Base-by-base conservation (phyloP, 768 basidiomycete genomes). In the Mycena alexandri region DNA sequence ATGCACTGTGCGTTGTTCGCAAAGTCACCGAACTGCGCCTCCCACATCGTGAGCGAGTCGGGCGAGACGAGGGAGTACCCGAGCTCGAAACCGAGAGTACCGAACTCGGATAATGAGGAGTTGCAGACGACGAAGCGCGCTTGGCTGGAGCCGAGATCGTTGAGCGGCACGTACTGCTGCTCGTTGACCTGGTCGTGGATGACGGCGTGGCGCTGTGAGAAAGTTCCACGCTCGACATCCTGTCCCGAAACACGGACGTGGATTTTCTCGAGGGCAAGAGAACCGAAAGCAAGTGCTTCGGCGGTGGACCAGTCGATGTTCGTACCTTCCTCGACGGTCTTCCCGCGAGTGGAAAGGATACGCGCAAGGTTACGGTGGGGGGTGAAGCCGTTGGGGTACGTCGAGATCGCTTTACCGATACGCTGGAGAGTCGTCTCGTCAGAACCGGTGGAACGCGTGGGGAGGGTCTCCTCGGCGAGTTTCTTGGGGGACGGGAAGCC, bases 251-350 rank as follows among this genome's bases (percentile, higher is more conserved):
- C 84, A 69, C 97, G 93, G 53, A 99, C 93, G 77, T 99, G 96
- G 56, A 91, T 92, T 73, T 93, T 93, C 80, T 99, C 96, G 46
- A 98, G 85, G 12, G 93, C 94, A 44, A 99, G 90, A 7, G 95
- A 86, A 65, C 97, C 98, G 74, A 99, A 94, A 0, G 98, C 98
- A 60, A 99, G 90, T 0, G 98, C 95, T 81, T 99, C 98, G 47
- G 98, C 97, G 22, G 97, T 99, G 2, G 97, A 93, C 95, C 96
- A 99, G 79, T 99, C 98, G 73, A 99, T 97, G 80, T 93, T 92
- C 62, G 77, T 84, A 55, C 96, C 98, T 67, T 99, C 96, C 73
- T 94, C 90, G 16, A 98, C 90, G 0, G 92, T 90, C 86, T 96
- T 95, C 22, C 95, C 96, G 64, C 98, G 92, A 13, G 86, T 90